Conservation (phyloP, 768 basidiomycete genomes). For the Pulveroboletus sp. region DNA sequence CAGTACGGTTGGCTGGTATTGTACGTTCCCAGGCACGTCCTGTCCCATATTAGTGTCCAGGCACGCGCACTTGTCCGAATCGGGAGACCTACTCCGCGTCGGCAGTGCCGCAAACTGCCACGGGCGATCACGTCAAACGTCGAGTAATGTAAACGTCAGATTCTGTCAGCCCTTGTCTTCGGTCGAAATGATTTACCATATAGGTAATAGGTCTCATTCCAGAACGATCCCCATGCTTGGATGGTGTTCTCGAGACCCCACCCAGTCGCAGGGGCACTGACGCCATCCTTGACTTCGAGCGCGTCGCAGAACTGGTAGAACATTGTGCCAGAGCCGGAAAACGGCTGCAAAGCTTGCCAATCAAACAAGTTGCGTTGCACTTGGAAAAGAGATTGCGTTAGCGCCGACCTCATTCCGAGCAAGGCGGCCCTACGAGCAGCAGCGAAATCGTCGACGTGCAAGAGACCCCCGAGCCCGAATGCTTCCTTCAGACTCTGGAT, state of each 20-base stretch:
- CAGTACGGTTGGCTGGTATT: conserved; percentile 39
- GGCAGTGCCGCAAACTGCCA: conserved; percentile 50
- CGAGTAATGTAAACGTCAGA: background rate
- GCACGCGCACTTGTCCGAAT: background rate
- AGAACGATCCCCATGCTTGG: conserved; percentile 56
- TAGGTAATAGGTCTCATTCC: conserved; percentile 46
- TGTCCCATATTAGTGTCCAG: too few species aligned
- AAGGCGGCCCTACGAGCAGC: conserved; percentile 41
- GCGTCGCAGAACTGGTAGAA: conserved; percentile 42
- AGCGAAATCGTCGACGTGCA: conserved; percentile 65
- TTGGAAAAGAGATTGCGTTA: conserved; percentile 31
- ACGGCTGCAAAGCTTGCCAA: conserved; percentile 62
- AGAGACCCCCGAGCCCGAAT: conserved; percentile 55
- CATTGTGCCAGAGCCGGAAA: conserved; percentile 36
- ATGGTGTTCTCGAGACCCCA: conserved; percentile 64
- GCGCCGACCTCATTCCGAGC: background rate
- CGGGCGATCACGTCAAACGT: background rate
- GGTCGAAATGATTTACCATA: conserved; percentile 36
- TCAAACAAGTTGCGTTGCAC: conserved; percentile 54
- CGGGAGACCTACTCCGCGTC: conserved; percentile 44
- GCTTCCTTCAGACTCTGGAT: conserved; percentile 52
- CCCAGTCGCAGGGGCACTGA: conserved; percentile 42
- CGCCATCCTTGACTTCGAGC: conserved; percentile 37
- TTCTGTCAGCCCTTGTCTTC: background rate
- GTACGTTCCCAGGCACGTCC: conserved; percentile 41